phyloP scores from a whole-genome alignment of 495 filamentous ascomycete species.

The Penicillium paxilli region DNA sequence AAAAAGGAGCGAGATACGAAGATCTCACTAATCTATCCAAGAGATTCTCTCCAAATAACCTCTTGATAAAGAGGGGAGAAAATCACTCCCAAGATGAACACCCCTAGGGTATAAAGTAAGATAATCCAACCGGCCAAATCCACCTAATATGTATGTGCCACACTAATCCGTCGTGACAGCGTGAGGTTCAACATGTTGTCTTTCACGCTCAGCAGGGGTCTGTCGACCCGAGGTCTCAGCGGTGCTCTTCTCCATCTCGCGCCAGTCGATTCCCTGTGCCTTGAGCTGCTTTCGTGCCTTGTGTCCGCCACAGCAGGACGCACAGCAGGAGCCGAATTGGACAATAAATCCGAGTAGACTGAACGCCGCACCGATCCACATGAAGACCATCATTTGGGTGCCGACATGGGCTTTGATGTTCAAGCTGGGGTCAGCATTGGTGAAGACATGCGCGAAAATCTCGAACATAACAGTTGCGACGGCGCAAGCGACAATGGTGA shows the following conservation, averaged over 20 bases:
- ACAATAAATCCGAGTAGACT: conserved; percentile 67
- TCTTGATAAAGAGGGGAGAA: neutral
- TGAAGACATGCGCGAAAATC: conserved; percentile 73
- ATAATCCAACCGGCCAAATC: neutral
- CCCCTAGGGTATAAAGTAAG: no score
- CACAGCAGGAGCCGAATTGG: conserved; percentile 71
- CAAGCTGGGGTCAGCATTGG: conserved; percentile 57
- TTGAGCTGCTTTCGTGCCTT: conserved; percentile 44
- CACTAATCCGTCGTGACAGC: conserved; percentile 10
- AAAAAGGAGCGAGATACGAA: neutral
- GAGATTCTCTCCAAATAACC: neutral
- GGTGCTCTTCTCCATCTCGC: conserved; percentile 17
- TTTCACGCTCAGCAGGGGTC: conserved; percentile 54
- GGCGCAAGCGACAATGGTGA: conserved; percentile 67
- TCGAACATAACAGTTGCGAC: conserved; percentile 80
- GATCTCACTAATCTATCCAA: neutral
- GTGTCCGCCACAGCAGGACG: conserved; percentile 44
- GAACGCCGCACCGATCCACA: conserved; percentile 79
- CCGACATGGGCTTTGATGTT: conserved; percentile 77
- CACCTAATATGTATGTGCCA: neutral
- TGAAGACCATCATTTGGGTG: conserved; percentile 76
- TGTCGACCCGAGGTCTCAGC: neutral
- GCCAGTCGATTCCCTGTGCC: conserved; percentile 18
- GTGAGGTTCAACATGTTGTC: conserved; percentile 47
- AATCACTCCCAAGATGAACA: no score